Percentiles rank a stretch among this genome's conserved stretches.
These are phyloP conservation scores for Schizosaccharomyces osmophilus DNA, from an alignment of 805 yeast species.

Conservation along the genomic window DNA sequence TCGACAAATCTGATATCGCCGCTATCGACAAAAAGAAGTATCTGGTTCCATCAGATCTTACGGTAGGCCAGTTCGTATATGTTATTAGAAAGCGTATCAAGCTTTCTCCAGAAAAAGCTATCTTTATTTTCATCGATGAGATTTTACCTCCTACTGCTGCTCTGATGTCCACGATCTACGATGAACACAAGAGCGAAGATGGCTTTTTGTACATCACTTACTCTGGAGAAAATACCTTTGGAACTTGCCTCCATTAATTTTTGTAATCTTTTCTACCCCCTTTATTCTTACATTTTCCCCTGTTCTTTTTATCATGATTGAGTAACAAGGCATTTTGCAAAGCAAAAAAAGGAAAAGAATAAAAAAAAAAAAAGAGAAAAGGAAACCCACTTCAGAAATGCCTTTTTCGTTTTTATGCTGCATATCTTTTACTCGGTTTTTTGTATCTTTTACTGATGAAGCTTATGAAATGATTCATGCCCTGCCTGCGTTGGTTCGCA, in stretches of 20 bases:
- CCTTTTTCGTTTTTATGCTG: too few relatives aligned
- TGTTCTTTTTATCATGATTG: too few relatives aligned
- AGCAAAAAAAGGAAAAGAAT: too few relatives aligned
- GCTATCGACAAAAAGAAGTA: conserved; percentile 94
- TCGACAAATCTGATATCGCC: conserved; percentile 85
- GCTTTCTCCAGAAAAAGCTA: conserved; percentile 92
- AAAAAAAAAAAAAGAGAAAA: too few relatives aligned
- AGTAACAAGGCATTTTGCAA: too few relatives aligned
- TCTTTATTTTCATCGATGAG: conserved; percentile 88
- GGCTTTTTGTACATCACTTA: conserved; percentile 89
- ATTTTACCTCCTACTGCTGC: conserved; percentile 96
- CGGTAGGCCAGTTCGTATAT: conserved; percentile 94
- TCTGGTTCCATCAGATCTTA: conserved; percentile 81
- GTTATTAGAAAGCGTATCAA: conserved; percentile 90
- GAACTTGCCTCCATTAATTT: conserved; percentile 14
- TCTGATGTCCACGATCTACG: conserved; percentile 78
- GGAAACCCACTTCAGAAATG: too few relatives aligned
- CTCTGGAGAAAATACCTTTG: conserved; percentile 94
- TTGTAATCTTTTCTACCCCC: neutral
- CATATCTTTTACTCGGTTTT: too few relatives aligned
- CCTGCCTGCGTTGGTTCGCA: too few relatives aligned
- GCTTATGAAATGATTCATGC: too few relatives aligned
- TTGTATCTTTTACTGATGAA: too few relatives aligned
- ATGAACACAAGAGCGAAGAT: conserved; percentile 92
- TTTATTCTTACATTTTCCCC: neutral